Conservation (phyloP, 495 filamentous ascomycete species). For the Neurospora sp. region DNA sequence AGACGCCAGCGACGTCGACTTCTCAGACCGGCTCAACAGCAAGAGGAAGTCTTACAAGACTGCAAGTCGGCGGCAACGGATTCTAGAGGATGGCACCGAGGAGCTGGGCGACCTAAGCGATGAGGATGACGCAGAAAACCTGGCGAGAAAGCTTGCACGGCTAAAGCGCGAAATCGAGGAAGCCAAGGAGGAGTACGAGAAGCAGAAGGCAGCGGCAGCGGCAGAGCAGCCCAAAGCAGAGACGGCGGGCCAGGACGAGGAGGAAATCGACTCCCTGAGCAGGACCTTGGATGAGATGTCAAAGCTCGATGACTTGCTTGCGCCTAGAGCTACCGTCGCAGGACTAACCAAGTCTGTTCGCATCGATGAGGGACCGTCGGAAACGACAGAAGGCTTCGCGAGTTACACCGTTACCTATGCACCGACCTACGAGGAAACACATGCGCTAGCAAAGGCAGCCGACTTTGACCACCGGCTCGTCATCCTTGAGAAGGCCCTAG, state of each 20-base stretch:
- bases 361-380: constrained; percentile 1
- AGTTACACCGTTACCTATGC: constrained; percentile 47
- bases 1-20: constrained; percentile 65
- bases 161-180: constrained; percentile 71
- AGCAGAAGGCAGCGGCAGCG: constrained; percentile 34
- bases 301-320: constrained; percentile 19
- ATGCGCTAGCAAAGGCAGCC: constrained; percentile 67
- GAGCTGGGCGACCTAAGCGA: constrained; percentile 57
- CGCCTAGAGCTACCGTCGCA: constrained; percentile 17
- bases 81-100: constrained; percentile 47
- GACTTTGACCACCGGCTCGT: constrained; percentile 78
- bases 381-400: constrained; percentile 8
- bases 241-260: constrained; percentile 21
- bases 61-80: constrained; percentile 53
- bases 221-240: constrained; percentile 18
- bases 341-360: constrained; percentile 10
- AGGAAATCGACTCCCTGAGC: constrained; percentile 49
- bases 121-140: constrained; percentile 50
- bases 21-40: constrained; percentile 67
- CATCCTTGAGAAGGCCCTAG: constrained; percentile 69
- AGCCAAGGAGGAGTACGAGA: constrained; percentile 56
- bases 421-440: constrained; percentile 48
- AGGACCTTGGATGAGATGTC: constrained; percentile 52
- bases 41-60: constrained; percentile 76
- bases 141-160: constrained; percentile 68